These are phyloP conservation scores for Thraustotheca clavata DNA, from an alignment of 352 stramenopile species.

Conservation along the genomic window DNA sequence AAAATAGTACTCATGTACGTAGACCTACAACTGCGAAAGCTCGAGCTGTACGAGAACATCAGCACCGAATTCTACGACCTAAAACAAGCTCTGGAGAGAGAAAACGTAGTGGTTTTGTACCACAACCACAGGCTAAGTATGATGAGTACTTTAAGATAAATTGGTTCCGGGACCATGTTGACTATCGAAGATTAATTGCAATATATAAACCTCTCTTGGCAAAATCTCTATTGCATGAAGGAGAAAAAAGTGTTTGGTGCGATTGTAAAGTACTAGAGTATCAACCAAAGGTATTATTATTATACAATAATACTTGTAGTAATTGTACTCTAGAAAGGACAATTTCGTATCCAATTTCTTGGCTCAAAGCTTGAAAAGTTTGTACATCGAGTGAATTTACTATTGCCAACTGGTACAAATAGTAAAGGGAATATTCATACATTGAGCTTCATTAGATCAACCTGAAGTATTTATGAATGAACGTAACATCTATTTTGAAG, in stretches of 20 bases:
- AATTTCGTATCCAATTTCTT: slow-evolving; percentile 10
- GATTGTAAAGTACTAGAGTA: slow-evolving; percentile 3
- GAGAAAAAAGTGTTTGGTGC: not conserved
- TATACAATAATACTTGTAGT: not conserved
- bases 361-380: slow-evolving; percentile 6
- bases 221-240: slow-evolving; percentile 11
- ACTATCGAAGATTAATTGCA: not conserved
- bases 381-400: slow-evolving; percentile 6
- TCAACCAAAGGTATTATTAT: slow-evolving; percentile 2
- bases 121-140: not conserved
- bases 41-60: no score
- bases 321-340: not conserved
- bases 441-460: not conserved
- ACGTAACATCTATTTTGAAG: slow-evolving; percentile 11
- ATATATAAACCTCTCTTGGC: not conserved
- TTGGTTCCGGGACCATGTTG: slow-evolving; percentile 16
- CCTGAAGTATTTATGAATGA: not conserved
- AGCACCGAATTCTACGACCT: no score
- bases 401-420: not conserved
- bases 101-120: not conserved
- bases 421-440: no score
- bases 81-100: not conserved
- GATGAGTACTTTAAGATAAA: slow-evolving; percentile 9
- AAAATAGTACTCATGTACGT: no score
- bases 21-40: no score